Evolutionary conservation across 2,329 filamentous ascomycete species (phyloP), one percentile per base, ranked within the genome.

Genomic region (Sclerotinia glacialis): DNA sequence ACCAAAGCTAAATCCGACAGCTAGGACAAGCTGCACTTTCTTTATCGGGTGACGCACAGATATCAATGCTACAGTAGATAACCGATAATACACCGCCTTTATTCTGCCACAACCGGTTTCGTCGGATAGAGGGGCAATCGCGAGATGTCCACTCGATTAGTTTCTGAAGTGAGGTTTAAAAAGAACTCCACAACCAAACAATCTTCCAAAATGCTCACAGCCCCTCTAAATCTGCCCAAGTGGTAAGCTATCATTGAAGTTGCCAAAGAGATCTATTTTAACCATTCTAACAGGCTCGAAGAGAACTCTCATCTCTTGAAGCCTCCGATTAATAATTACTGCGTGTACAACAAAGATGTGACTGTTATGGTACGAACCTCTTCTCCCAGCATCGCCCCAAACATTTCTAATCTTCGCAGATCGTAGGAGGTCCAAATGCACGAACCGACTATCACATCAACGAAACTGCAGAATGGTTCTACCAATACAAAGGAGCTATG

Each of bases 391-490:
- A 34, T 44, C 23, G 23, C 46, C 12, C 4, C 14, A 31, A 16
- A 61, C 66, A 69, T 31, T 40, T 40, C 52, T 54, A 66, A 58
- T 28, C 23, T 47, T 5, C n/a, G 12, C 71, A 88, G 90, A 93
- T 97, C 74, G 93, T 99, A 69, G 95, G 95, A 77, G 95, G 95
- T 16, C 95, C 95, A 75, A 98, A 98, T 79, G 92, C 92, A 69
- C 88, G 95, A 71, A 97, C 93, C 66, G 95, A 98, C 83, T 99
- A 97, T 83, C 95, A 98, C 84, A 94, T 98, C 85, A 98, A 98
- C 83, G 83, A 88, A 74, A 98, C 94, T 0, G 88, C 95, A 16
- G 95, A 98, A 79, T 98, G 93, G 89, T 99, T 98, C 86, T 98
- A 95, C 84, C 94, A 98, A 79, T 88, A 97, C 85, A 88, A 89